These are phyloP conservation scores for Aureobasidium subglaciale DNA, from an alignment of 2,329 filamentous ascomycete genomes.

Conservation along the genomic window DNA sequence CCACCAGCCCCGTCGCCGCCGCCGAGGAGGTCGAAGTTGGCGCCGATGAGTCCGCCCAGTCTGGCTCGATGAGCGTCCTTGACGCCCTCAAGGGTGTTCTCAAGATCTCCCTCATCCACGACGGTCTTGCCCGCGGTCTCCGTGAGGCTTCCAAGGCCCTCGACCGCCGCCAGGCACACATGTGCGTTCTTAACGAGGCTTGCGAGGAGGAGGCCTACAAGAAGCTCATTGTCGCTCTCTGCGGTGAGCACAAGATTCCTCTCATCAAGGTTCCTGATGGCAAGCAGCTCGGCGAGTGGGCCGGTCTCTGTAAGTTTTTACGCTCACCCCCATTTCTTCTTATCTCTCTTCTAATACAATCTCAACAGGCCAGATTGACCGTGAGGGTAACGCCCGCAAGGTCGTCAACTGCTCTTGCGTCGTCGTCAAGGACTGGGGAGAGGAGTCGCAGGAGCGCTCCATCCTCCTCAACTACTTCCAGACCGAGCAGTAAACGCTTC, in stretches of 20 bases:
- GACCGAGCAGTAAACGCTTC: slow-evolving; percentile 53
- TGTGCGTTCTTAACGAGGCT: slow-evolving; percentile 99
- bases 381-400: slow-evolving; percentile 98
- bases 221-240: slow-evolving; percentile 98
- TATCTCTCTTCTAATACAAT: slow-evolving; percentile 6
- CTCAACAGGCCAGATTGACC: slow-evolving; percentile 81
- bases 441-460: slow-evolving; percentile 97
- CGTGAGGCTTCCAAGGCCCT: slow-evolving; percentile 98
- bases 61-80: slow-evolving; percentile 87
- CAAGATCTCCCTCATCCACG: slow-evolving; percentile 98
- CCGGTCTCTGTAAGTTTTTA: slow-evolving; percentile 83
- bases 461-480: slow-evolving; percentile 99
- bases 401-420: slow-evolving; percentile 99
- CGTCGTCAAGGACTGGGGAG: slow-evolving; percentile 99
- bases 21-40: slow-evolving; percentile 89
- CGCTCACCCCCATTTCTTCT: neutral
- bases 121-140: slow-evolving; percentile 96
- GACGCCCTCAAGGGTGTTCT: slow-evolving; percentile 98
- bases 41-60: slow-evolving; percentile 77
- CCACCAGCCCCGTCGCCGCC: slow-evolving; percentile 71
- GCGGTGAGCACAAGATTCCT: slow-evolving; percentile 99
- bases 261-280: slow-evolving; percentile 99
- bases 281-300: slow-evolving; percentile 99
- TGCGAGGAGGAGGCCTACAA: slow-evolving; percentile 99
- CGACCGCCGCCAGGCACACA: slow-evolving; percentile 97